Evolutionary conservation across 2,329 filamentous ascomycete genomes (phyloP).

Genomic region (Trichophyton verrucosum): DNA sequence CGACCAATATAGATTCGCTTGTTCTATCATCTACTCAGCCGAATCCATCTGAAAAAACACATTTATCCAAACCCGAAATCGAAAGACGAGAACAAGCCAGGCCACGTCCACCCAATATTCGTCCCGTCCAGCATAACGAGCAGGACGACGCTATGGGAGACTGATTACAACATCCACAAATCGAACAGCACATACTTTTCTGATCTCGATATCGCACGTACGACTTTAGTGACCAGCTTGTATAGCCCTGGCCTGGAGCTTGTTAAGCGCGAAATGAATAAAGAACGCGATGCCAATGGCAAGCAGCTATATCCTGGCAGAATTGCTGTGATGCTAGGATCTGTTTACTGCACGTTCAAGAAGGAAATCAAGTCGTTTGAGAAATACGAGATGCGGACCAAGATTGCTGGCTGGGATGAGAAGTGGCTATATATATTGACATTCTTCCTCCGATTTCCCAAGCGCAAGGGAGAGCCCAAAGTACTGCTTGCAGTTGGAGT

Average conservation of each 20-base stretch:
- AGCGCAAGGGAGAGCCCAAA: constrained; percentile 41
- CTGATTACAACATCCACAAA: constrained; percentile 78
- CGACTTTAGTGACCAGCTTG: constrained; percentile 62
- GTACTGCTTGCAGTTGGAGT: constrained; percentile 59
- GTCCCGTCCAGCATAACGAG: constrained; percentile 55
- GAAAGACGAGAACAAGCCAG: constrained; percentile 23
- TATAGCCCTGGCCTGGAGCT: constrained; percentile 46
- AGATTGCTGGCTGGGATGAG: constrained; percentile 60
- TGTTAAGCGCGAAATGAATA: constrained; percentile 41
- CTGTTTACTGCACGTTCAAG: constrained; percentile 62
- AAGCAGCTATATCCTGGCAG: constrained; percentile 32
- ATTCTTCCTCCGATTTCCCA: constrained; percentile 50
- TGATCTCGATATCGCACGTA: constrained; percentile 72
- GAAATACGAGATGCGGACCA: constrained; percentile 60
- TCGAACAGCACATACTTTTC: constrained; percentile 76
- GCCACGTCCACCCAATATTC: constrained; percentile 52
- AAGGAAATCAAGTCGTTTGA: constrained; percentile 59
- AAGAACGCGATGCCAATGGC: constrained; percentile 37
- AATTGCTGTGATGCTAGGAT: constrained; percentile 56
- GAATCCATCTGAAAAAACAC: constrained; percentile 40
- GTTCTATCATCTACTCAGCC: constrained; percentile 45
- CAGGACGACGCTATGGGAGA: constrained; percentile 59
- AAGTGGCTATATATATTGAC: constrained; percentile 72
- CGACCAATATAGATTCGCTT: constrained; percentile 40
- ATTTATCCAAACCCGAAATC: constrained; percentile 32